Base-by-base conservation (phyloP, 306 rosid species). In the Pterocarpus santalinus region DNA sequence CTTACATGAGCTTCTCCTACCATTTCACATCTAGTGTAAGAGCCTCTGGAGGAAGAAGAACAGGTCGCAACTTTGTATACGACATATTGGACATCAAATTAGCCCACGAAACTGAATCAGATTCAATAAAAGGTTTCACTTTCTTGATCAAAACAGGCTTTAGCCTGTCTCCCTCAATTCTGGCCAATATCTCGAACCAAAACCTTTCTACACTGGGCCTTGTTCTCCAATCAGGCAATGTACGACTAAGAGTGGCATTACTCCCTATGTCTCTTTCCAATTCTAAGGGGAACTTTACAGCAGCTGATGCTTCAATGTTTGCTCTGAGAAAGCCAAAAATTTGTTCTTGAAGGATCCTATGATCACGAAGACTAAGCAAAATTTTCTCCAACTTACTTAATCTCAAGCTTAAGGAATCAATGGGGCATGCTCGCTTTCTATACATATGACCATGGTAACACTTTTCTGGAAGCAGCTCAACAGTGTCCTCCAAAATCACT, bases 11-110 rank as follows among this genome's bases (percentile, higher is more conserved):
- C 76, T 67, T 78, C 73, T 62, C 75, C 88, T 95, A 93, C 99
- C 97, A 95, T 83, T 93, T 91, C 75, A 95, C 89, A 86, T 89
- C 99, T 80, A 95, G 83, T 11, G 99, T 95, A 33, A 95, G 89
- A 41, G 99, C 91, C 77, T 93, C 98, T 0, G 98, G 81, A 46
- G 97, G 92, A 72, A 91, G 91, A 67, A 93, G 94, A 53, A 88
- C 76, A 35, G 97, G 91, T 36, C 89, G 87, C 56, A 89, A 82
- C 75, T 90, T 87, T 16, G 98, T 90, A 76, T 89, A 93, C 11
- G 98, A 95, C 78, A 88, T 84, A 87, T 95, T 95, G 0, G 94
- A 86, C 92, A 88, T 87, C 80, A 92, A 89, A 85, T 77, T 81
- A 52, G 94, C 90, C 98, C 94, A 93, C 6, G 92, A 89, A 77